These are phyloP conservation scores for barrel medic (Medicago truncatula) DNA, from an alignment of 306 rosid genomes.

Conservation along the genomic window DNA sequence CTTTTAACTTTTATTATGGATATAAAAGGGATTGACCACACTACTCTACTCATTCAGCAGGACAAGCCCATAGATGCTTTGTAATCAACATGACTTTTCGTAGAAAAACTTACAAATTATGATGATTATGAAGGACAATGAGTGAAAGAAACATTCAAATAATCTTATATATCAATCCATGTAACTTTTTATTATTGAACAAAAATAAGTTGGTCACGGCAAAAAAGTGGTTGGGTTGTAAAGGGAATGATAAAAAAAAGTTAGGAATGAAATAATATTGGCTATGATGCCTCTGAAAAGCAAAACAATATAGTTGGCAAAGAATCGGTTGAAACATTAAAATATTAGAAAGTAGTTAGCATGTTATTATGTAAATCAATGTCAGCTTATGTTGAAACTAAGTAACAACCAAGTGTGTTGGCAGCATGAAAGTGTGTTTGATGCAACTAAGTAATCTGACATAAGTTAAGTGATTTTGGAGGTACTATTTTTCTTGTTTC, in stretches of 20 bases:
- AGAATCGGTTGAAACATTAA: slow-evolving; percentile 32
- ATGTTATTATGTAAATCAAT: slow-evolving; percentile 41
- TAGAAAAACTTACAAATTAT: slow-evolving; percentile 24
- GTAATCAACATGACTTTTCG: slow-evolving; percentile 7
- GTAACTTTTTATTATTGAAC: slow-evolving; percentile 22
- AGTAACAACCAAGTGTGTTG: slow-evolving; percentile 14
- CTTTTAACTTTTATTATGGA: no score
- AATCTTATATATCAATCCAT: slow-evolving; percentile 11
- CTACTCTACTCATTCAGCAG: slow-evolving; percentile 20
- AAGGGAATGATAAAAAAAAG: slow-evolving; percentile 40
- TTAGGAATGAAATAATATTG: slow-evolving; percentile 24
- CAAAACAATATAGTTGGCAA: slow-evolving; percentile 48
- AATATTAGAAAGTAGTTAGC: slow-evolving; percentile 48
- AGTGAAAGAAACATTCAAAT: slow-evolving; percentile 19
- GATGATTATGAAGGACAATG: background rate
- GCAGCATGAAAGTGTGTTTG: slow-evolving; percentile 32
- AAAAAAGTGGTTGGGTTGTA: slow-evolving; percentile 49
- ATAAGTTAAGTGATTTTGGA: slow-evolving; percentile 6
- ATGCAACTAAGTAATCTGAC: slow-evolving; percentile 31
- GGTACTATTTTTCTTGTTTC: background rate
- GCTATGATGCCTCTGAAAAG: slow-evolving; percentile 31
- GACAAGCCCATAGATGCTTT: slow-evolving; percentile 23
- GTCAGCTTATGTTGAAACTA: slow-evolving; percentile 35
- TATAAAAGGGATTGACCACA: background rate
- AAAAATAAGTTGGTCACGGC: slow-evolving; percentile 39